These are phyloP conservation scores for Synchytrium microbalum DNA, from an alignment of 371 early-diverging fungal genomes.

Conservation along the genomic window DNA sequence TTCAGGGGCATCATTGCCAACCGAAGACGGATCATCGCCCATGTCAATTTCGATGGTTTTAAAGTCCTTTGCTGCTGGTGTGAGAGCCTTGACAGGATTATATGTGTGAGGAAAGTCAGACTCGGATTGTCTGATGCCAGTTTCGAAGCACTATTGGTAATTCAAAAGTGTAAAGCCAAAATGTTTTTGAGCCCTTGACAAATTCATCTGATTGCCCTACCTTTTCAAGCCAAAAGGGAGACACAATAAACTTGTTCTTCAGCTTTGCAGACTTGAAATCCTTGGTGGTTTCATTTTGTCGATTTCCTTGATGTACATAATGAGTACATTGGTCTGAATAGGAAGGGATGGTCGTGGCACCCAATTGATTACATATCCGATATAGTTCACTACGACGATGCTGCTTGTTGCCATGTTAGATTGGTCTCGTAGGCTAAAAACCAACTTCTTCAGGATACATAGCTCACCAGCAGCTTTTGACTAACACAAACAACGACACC, in stretches of 20 bases:
- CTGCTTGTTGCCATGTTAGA: no score
- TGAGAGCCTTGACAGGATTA: background rate
- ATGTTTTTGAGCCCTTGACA: background rate
- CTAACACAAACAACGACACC: background rate
- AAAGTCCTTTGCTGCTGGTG: background rate
- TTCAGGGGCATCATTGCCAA: no score
- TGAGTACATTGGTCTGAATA: slow-evolving; percentile 28
- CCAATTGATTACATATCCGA: slow-evolving; percentile 3
- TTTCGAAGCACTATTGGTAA: slow-evolving; percentile 15
- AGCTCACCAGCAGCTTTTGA: background rate
- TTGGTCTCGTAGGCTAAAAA: no score
- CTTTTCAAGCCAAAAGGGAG: slow-evolving; percentile 23
- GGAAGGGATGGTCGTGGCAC: slow-evolving; percentile 15
- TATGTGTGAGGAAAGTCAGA: slow-evolving; percentile 25
- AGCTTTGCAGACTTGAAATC: slow-evolving; percentile 21
- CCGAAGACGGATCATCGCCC: background rate
- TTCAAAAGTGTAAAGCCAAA: background rate
- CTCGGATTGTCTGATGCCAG: slow-evolving; percentile 17
- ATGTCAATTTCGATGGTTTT: background rate
- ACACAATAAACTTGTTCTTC: slow-evolving; percentile 17
- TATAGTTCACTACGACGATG: background rate
- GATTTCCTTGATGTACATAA: slow-evolving; percentile 20
- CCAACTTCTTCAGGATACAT: background rate
- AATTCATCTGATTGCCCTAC: background rate
- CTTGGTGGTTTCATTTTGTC: slow-evolving; percentile 13